Conservation (phyloP, 192 early-diverging fungal species). For the Cladochytrium replicatum region DNA sequence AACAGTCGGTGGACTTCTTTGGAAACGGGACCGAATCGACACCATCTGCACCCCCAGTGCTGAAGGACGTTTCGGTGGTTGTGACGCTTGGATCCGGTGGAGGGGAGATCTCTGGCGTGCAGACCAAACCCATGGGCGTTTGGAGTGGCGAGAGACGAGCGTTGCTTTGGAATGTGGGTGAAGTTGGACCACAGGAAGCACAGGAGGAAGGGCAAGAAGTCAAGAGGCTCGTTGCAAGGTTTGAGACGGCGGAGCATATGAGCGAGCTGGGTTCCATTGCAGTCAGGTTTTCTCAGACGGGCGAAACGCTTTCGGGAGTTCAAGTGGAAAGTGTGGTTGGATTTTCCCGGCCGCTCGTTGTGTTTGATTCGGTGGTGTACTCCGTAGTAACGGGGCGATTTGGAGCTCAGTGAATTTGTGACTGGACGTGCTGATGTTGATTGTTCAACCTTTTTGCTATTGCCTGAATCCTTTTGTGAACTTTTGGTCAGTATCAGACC, state of each 20-base stretch:
- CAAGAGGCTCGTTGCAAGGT: background rate
- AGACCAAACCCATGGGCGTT: conserved; percentile 26
- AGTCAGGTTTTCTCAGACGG: conserved; percentile 15
- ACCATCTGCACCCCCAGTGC: too few relatives aligned
- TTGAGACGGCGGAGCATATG: conserved; percentile 17
- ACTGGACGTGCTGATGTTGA: too few relatives aligned
- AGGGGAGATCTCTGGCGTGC: conserved; percentile 13
- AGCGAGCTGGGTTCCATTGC: conserved; percentile 13
- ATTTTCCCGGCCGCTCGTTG: background rate
- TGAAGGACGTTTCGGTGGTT: conserved; percentile 22
- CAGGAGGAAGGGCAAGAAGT: background rate
- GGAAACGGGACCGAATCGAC: too few relatives aligned
- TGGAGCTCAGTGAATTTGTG: conserved; percentile 7
- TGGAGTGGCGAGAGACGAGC: conserved; percentile 26
- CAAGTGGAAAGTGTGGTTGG: conserved; percentile 10
- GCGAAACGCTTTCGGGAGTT: conserved; percentile 13
- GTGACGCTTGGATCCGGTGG: conserved; percentile 17
- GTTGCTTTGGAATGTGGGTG: conserved; percentile 30
- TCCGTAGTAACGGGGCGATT: conserved; percentile 3
- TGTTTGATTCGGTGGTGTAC: background rate
- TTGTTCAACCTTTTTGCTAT: too few relatives aligned
- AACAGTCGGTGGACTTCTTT: too few relatives aligned
- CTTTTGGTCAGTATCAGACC: too few relatives aligned
- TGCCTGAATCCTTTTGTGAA: too few relatives aligned
- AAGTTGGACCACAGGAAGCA: too few relatives aligned